Base-by-base conservation (phyloP, 176 grass and related monocot species). In the Raddia distichophylla region DNA sequence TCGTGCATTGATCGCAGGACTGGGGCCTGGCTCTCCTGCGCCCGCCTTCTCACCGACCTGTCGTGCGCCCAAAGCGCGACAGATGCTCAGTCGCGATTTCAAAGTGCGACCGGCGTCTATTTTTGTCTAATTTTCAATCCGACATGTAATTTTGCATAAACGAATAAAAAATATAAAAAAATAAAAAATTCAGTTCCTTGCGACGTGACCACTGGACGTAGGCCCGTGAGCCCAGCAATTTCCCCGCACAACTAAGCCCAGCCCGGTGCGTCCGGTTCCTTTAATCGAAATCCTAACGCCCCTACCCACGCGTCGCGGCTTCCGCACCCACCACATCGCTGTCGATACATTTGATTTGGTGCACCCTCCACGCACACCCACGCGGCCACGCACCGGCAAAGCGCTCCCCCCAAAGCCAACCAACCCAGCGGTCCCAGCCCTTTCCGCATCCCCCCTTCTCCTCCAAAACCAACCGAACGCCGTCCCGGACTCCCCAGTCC, bases 321-420 rank as follows among this genome's bases (percentile, higher is more conserved):
- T 16, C 27, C 32, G 11, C 57, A 72, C 61, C 69, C 82, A 80
- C 70, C 74, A 55, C 66, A 64, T 79, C 88, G 60, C 50, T 80
- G 49, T 83, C 57, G 32, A 76, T 8, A 6, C 40, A 13, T 56
- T 75, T 42, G 48, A 48, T 27, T 49, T 3, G 27, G 27, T 27
- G 9, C 17, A 35, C 37, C 18, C 45, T 61, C 80, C 77, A 75
- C 87, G 69, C 87, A 42, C 87, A 60, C 51, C 45, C 87, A 89
- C 87, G 81, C 44, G 81, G 61, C 75, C 42, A 65, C 68, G 75
- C 87, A 70, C 77, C 76, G 69, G 63, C 35, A 14, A 68, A 35
- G 27, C 81, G 69, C 82, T 74, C 20, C 53, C 82, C 87, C 64
- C 14, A 80, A 80, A 84, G 72, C 67, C 74, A 76, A 44, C 56